Percentiles rank a stretch among this genome's conserved stretches.
Conservation (phyloP, 495 filamentous ascomycete species). For the Lepraria neglecta region DNA sequence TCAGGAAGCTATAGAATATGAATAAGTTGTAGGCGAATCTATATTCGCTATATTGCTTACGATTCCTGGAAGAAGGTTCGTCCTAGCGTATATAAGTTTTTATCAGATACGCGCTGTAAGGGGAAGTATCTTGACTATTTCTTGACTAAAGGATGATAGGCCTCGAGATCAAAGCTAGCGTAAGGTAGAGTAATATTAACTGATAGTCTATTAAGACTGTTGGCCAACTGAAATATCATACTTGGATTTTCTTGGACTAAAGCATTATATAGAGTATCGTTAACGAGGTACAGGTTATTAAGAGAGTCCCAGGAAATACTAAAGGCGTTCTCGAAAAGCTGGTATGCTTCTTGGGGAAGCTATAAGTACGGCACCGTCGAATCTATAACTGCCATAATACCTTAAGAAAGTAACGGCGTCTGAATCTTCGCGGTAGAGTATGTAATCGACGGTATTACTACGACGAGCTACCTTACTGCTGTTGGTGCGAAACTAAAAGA, state of each 20-base stretch:
- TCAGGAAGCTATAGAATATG: slow-evolving; percentile 25
- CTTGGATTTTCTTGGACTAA: slow-evolving; percentile 42
- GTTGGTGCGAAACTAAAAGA: no score
- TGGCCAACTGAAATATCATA: slow-evolving; percentile 43
- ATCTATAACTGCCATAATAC: no score
- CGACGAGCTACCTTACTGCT: no score
- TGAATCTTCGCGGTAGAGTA: no score
- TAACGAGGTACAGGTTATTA: slow-evolving; percentile 44
- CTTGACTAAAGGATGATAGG: slow-evolving; percentile 34
- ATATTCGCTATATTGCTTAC: no score
- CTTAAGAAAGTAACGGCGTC: no score
- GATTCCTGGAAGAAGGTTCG: slow-evolving; percentile 52
- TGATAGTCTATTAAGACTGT: slow-evolving; percentile 5
- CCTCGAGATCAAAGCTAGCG: slow-evolving; percentile 43
- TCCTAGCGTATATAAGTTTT: slow-evolving; percentile 47
- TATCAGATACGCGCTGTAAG: slow-evolving; percentile 41
- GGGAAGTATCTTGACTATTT: slow-evolving; percentile 45
- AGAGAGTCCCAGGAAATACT: slow-evolving; percentile 45
- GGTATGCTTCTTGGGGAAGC: slow-evolving; percentile 46
- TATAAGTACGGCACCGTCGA: slow-evolving; percentile 49
- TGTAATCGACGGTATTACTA: no score
- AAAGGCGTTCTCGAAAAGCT: slow-evolving; percentile 47
- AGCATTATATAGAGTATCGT: slow-evolving; percentile 38
- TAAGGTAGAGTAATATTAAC: slow-evolving; percentile 48
- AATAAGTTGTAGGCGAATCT: neutral